These are phyloP conservation scores for Peniophora sp. DNA, from an alignment of 1,284 basidiomycete genomes.

Conservation along the genomic window DNA sequence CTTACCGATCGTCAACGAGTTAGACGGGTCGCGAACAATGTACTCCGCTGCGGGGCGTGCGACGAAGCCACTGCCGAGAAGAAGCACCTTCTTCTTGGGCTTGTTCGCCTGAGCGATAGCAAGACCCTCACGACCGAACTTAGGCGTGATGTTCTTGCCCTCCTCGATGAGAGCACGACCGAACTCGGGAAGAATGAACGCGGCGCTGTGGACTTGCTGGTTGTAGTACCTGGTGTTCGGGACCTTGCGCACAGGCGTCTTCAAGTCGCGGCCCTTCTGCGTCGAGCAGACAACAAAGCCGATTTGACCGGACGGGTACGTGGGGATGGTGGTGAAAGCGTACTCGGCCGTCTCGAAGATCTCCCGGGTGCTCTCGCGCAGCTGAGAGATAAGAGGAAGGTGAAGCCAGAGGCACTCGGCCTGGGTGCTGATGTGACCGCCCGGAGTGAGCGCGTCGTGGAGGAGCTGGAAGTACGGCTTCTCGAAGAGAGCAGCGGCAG, in stretches of 20 bases:
- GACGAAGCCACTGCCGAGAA: slow-evolving; percentile 94
- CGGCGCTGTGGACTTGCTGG: slow-evolving; percentile 70
- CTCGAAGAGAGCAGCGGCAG: slow-evolving; percentile 92
- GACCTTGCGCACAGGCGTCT: slow-evolving; percentile 64
- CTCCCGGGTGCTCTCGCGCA: slow-evolving; percentile 65
- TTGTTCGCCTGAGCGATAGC: slow-evolving; percentile 26
- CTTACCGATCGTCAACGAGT: slow-evolving; percentile 78
- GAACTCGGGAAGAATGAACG: slow-evolving; percentile 93
- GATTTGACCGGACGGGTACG: slow-evolving; percentile 96
- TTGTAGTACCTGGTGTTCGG: slow-evolving; percentile 84
- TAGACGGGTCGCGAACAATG: slow-evolving; percentile 75
- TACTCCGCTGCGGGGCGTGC: slow-evolving; percentile 94
- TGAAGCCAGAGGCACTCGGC: slow-evolving; percentile 97
- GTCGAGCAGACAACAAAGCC: slow-evolving; percentile 93
- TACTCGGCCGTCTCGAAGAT: slow-evolving; percentile 88
- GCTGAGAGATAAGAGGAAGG: slow-evolving; percentile 78
- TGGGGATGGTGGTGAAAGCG: slow-evolving; percentile 95
- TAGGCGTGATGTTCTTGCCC: slow-evolving; percentile 58
- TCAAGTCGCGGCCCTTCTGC: slow-evolving; percentile 62
- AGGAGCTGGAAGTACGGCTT: slow-evolving; percentile 96
- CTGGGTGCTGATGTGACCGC: slow-evolving; percentile 94
- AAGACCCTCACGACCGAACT: slow-evolving; percentile 49
- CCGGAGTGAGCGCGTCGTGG: slow-evolving; percentile 81
- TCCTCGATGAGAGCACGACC: slow-evolving; percentile 72
- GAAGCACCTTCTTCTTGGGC: slow-evolving; percentile 67